Evolutionary conservation across 1,284 basidiomycete species (phyloP).

Genomic region (Ustilago loliicola): DNA sequence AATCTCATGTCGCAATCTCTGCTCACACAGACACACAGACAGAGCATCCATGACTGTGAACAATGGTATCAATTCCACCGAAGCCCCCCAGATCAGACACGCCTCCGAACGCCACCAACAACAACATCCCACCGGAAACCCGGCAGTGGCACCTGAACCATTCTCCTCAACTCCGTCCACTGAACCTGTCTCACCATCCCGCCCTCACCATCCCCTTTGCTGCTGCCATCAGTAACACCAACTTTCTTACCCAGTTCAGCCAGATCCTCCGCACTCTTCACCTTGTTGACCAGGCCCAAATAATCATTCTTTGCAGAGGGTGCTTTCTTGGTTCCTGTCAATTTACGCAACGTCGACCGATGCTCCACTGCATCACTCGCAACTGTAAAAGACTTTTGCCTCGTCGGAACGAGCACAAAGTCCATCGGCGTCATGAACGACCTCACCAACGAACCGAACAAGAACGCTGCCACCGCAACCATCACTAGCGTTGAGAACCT

Average conservation of each 20-base stretch:
- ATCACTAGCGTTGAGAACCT: constrained; percentile 73
- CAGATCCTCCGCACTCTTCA: neutral
- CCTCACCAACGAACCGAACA: constrained; percentile 88
- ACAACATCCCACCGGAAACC: constrained; percentile 47
- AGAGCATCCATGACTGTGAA: no score
- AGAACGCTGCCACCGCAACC: constrained; percentile 86
- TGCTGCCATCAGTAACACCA: neutral
- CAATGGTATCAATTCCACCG: neutral
- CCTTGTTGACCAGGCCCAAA: constrained; percentile 15
- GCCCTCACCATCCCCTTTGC: neutral
- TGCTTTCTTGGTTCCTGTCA: constrained; percentile 1
- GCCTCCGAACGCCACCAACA: constrained; percentile 37
- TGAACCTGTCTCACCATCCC: constrained; percentile 41
- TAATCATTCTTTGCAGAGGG: constrained; percentile 18
- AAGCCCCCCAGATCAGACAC: neutral
- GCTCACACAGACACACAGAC: no score
- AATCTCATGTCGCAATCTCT: no score
- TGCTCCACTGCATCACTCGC: neutral
- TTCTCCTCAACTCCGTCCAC: constrained; percentile 50
- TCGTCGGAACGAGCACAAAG: constrained; percentile 75
- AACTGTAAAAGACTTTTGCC: neutral
- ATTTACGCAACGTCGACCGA: neutral
- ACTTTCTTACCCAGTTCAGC: constrained; percentile 7
- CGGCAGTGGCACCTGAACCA: constrained; percentile 33
- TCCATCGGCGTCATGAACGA: constrained; percentile 90